phyloP scores from a whole-genome alignment of 306 rosid genomes.

The Casuarina equisetifolia region DNA sequence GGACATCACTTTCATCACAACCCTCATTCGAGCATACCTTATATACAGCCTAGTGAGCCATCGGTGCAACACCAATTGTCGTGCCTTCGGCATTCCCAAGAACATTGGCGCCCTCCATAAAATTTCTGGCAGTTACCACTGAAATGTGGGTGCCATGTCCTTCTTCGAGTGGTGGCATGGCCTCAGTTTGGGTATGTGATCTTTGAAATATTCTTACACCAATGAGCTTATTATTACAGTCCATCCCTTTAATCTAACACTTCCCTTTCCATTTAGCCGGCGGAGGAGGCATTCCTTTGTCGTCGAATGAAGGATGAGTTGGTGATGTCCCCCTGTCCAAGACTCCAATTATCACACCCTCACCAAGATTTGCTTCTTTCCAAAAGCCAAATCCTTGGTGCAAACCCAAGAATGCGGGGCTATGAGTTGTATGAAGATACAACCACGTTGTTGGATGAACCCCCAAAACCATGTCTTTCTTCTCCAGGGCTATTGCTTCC shows the following conservation, averaged over 20 bases:
- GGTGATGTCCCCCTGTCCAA: no score
- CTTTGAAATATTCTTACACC: no score
- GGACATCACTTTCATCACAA: conserved; percentile 41
- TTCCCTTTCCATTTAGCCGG: no score
- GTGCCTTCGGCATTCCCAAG: conserved; percentile 63
- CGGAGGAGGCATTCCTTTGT: no score
- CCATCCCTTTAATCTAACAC: no score
- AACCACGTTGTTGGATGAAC: conserved; percentile 41
- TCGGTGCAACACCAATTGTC: conserved; percentile 64
- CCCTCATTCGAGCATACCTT: conserved; percentile 28
- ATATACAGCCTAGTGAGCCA: conserved; percentile 63
- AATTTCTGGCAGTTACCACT: conserved; percentile 54
- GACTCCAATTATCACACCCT: conserved; percentile 54
- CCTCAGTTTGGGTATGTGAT: no score
- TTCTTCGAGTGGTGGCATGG: conserved; percentile 45
- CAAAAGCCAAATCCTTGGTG: conserved; percentile 50
- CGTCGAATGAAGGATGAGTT: no score
- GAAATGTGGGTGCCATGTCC: conserved; percentile 80
- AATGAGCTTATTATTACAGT: no score
- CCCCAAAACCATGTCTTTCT: conserved; percentile 50
- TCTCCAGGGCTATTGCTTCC: conserved; percentile 50
- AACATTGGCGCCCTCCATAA: conserved; percentile 41
- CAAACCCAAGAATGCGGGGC: conserved; percentile 67
- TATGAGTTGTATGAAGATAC: conserved; percentile 63
- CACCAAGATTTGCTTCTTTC: conserved; percentile 57